Conservation (phyloP, 2,329 filamentous ascomycete genomes). For the Arthroderma sp. region DNA sequence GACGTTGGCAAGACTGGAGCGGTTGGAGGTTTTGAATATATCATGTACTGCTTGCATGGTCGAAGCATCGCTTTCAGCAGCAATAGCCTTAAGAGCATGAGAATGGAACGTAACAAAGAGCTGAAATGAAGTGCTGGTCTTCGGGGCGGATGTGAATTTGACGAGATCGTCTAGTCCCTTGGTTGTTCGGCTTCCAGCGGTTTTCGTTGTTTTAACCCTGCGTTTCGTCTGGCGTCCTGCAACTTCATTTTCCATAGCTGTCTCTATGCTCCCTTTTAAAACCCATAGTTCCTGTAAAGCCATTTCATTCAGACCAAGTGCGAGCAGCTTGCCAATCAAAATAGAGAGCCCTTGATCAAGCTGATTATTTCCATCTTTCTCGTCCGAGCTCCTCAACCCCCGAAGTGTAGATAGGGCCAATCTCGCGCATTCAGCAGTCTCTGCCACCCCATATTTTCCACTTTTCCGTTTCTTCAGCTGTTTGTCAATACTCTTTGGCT, state of each 20-base stretch:
- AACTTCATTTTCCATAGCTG: slow-evolving; percentile 16
- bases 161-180: slow-evolving; percentile 19
- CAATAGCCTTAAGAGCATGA: slow-evolving; percentile 26
- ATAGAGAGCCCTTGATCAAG: slow-evolving; percentile 32
- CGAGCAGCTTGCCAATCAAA: slow-evolving; percentile 28
- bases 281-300: slow-evolving; percentile 29
- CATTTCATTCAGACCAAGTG: slow-evolving; percentile 27
- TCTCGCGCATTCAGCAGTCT: slow-evolving; percentile 28
- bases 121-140: slow-evolving; percentile 4
- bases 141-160: not conserved
- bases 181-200: not conserved
- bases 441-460: slow-evolving; percentile 15
- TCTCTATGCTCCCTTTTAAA: slow-evolving; percentile 25
- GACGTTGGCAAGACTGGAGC: slow-evolving; percentile 27
- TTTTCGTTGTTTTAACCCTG: no score
- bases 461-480: not conserved
- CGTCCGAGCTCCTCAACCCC: slow-evolving; percentile 20
- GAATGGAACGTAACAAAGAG: slow-evolving; percentile 22
- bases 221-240: not conserved
- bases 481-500: slow-evolving; percentile 12
- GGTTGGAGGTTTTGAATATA: slow-evolving; percentile 21
- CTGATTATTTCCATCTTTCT: slow-evolving; percentile 18
- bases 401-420: slow-evolving; percentile 27
- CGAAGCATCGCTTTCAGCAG: slow-evolving; percentile 20
- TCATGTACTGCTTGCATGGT: slow-evolving; percentile 20